Base-by-base conservation (phyloP, 2,329 filamentous ascomycete genomes). In the Aspergillus fumigatiaffinis region DNA sequence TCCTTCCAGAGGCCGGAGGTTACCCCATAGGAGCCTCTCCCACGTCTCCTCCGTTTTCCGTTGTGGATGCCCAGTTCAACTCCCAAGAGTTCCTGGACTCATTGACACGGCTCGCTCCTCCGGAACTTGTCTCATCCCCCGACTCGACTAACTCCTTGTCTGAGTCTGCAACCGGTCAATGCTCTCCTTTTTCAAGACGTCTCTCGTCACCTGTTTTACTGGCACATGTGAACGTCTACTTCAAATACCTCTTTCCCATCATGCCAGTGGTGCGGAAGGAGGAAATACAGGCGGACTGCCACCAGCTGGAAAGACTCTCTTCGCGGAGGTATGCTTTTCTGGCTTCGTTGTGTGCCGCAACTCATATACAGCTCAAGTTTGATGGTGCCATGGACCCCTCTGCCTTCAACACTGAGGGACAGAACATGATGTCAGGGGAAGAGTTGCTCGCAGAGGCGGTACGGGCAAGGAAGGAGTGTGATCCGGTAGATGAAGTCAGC, bases 361-460 rank as follows among this genome's bases (percentile, higher is more conserved):
- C 76, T 4, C 74, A 77, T 61, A 76, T 78, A n/a, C 76, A 79
- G 58, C 66, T 77, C 25, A 76, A 75, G 44, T 56, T 76, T 3
- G 73, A 76, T 50, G 73, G 72, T 0, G 59, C 67, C 5, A 57
- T 60, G 1, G 64, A 69, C 47, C 38, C 66, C 0, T 61, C 64
- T 9, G 58, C 63, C 20, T 55, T 69, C 77, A 62, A 78, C 82
- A 82, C 85, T 55, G 82, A 80, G 66, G 50, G 82, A 77, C 66
- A 86, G 26, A 66, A 84, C 59, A 80, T 88, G 49, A 79, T 87
- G 46, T 85, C 87, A 0, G 86, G 86, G 35, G 84, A 86, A 53
- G 74, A 88, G 42, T 77, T 92, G 50, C 77, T 91, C 61, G 85
- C 89, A 51, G 89, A 92, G 58, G 63, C 71, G 80, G 86, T 74